Evolutionary conservation across 1,284 basidiomycete genomes (phyloP).

Genomic region (Ustilago shanxiensis): DNA sequence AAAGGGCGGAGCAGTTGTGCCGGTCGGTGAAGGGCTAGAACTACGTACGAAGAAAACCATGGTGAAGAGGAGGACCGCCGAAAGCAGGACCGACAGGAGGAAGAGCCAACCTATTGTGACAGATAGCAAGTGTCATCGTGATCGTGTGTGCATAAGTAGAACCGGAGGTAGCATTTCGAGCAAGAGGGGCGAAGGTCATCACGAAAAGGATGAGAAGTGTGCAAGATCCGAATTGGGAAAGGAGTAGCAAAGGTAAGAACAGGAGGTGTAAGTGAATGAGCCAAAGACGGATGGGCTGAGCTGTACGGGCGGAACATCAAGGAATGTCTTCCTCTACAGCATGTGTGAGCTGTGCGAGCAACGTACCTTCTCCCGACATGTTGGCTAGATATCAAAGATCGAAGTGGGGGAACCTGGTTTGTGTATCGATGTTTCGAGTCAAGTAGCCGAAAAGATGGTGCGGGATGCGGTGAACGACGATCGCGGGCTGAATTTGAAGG

Average conservation of each 20-base stretch:
- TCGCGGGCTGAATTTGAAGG: background rate
- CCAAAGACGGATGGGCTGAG: background rate
- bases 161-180: background rate
- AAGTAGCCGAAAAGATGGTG: background rate
- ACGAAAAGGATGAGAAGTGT: background rate
- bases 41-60: slow-evolving; percentile 69
- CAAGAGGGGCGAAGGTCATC: background rate
- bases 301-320: too few relatives aligned
- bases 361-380: slow-evolving; percentile 57
- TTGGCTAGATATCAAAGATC: slow-evolving; percentile 18
- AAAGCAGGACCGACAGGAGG: slow-evolving; percentile 66
- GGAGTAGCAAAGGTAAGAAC: background rate
- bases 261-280: background rate
- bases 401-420: slow-evolving; percentile 11
- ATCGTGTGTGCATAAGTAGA: background rate
- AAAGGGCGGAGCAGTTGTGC: background rate
- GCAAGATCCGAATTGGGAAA: background rate
- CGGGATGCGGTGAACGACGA: background rate
- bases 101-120: slow-evolving; percentile 64
- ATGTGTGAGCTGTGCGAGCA: background rate
- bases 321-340: too few relatives aligned
- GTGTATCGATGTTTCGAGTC: background rate
- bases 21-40: background rate
- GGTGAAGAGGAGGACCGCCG: slow-evolving; percentile 68
- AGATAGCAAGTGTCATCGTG: background rate